phyloP scores from a whole-genome alignment of 2,329 filamentous ascomycete species.

The Neonectria neomacrospora region DNA sequence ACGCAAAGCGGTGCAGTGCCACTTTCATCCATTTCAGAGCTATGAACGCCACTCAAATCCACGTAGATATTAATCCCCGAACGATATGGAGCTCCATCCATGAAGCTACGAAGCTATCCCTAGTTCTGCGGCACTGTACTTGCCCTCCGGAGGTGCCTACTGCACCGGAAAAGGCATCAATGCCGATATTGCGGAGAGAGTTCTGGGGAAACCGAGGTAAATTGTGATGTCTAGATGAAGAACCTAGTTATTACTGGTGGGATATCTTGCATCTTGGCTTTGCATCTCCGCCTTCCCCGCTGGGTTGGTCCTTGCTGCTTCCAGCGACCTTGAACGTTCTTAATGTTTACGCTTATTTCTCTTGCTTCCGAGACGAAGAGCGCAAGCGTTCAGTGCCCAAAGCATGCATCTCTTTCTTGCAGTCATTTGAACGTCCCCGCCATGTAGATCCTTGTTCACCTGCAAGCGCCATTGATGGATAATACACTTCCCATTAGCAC shows the following conservation, averaged over 20 bases:
- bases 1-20: not conserved
- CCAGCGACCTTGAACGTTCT: not conserved
- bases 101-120: not conserved
- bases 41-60: too few species aligned
- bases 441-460: too few species aligned
- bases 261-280: not conserved
- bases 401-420: too few species aligned
- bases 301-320: not conserved
- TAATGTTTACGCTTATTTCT: not conserved
- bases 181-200: not conserved
- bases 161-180: not conserved
- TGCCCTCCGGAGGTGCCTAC: not conserved
- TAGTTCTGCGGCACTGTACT: not conserved
- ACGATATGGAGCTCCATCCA: not conserved
- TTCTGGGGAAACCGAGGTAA: not conserved
- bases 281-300: not conserved
- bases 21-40: too few species aligned
- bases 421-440: too few species aligned
- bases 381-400: too few species aligned
- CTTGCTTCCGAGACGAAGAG: not conserved
- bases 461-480: too few species aligned
- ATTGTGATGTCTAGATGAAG: not conserved
- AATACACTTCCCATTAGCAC: too few species aligned
- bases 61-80: not conserved
- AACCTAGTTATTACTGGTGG: not conserved